These are phyloP conservation scores for Fraxinus cuspidata DNA, from an alignment of 257 asterid species.

Conservation along the genomic window DNA sequence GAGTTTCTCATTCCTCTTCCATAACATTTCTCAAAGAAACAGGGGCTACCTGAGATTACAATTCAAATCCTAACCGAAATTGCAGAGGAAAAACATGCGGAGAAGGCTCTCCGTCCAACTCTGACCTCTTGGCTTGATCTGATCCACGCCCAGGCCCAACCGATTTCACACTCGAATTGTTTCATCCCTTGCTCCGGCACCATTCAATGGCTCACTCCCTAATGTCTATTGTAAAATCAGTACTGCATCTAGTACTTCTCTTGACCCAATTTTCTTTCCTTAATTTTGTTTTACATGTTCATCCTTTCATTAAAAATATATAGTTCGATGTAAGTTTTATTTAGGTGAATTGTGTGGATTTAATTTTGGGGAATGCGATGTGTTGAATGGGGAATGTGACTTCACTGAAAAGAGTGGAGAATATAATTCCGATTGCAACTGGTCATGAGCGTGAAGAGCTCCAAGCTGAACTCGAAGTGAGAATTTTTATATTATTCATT, in stretches of 20 bases:
- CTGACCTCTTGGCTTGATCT: slow-evolving; percentile 32
- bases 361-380: slow-evolving; percentile 10
- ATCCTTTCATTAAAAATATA: background rate
- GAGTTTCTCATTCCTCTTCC: background rate
- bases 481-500: slow-evolving; percentile 1
- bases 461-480: slow-evolving; percentile 53
- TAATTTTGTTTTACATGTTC: background rate
- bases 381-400: slow-evolving; percentile 36
- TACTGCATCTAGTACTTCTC: slow-evolving; percentile 38
- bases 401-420: slow-evolving; percentile 46
- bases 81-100: slow-evolving; percentile 46
- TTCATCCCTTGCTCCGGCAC: slow-evolving; percentile 24
- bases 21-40: background rate
- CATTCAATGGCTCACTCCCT: slow-evolving; percentile 23
- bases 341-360: slow-evolving; percentile 17
- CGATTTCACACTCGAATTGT: slow-evolving; percentile 25
- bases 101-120: slow-evolving; percentile 40
- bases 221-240: slow-evolving; percentile 32
- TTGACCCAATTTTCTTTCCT: slow-evolving; percentile 17
- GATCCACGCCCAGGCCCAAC: slow-evolving; percentile 33
- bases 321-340: slow-evolving; percentile 1
- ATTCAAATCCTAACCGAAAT: slow-evolving; percentile 15
- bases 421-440: slow-evolving; percentile 60
- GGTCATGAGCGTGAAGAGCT: slow-evolving; percentile 72
- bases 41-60: slow-evolving; percentile 27